phyloP scores from a whole-genome alignment of 768 basidiomycete species.

The Boletellus sp. region DNA sequence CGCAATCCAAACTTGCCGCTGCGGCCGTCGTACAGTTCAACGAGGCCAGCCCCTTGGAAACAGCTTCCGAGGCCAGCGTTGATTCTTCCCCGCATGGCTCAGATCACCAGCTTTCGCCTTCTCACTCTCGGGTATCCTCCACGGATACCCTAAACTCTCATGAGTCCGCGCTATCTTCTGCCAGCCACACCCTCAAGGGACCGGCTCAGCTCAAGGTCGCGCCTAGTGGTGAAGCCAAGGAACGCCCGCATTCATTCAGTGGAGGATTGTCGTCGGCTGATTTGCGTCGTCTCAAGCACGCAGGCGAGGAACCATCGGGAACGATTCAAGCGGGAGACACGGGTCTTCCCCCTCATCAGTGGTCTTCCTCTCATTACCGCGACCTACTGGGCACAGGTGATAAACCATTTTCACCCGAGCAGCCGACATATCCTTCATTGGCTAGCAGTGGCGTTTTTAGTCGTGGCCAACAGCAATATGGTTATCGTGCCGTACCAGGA shows the following conservation, averaged over 20 bases:
- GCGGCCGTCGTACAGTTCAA: constrained; percentile 52
- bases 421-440: constrained; percentile 66
- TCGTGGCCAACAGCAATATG: constrained; percentile 52
- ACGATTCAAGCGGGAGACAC: constrained; percentile 34
- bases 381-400: constrained; percentile 38
- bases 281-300: constrained; percentile 70
- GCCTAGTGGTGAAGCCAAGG: constrained; percentile 56
- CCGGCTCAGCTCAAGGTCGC: constrained; percentile 53
- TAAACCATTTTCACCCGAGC: constrained; percentile 43
- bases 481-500: constrained; percentile 44
- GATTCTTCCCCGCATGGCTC: constrained; percentile 70
- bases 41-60: constrained; percentile 70
- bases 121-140: constrained; percentile 82
- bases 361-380: constrained; percentile 48
- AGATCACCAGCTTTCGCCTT: constrained; percentile 61
- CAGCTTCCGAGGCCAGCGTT: constrained; percentile 65
- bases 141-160: constrained; percentile 68
- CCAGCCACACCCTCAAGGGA: constrained; percentile 55
- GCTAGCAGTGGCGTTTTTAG: constrained; percentile 43
- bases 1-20: constrained; percentile 57
- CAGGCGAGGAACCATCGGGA: constrained; percentile 43
- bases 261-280: constrained; percentile 74
- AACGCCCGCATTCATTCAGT: constrained; percentile 78
- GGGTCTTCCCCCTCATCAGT: constrained; percentile 43
- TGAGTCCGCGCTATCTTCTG: constrained; percentile 48